Conservation (phyloP, 805 yeast species). For the Yarrowia sp. region DNA sequence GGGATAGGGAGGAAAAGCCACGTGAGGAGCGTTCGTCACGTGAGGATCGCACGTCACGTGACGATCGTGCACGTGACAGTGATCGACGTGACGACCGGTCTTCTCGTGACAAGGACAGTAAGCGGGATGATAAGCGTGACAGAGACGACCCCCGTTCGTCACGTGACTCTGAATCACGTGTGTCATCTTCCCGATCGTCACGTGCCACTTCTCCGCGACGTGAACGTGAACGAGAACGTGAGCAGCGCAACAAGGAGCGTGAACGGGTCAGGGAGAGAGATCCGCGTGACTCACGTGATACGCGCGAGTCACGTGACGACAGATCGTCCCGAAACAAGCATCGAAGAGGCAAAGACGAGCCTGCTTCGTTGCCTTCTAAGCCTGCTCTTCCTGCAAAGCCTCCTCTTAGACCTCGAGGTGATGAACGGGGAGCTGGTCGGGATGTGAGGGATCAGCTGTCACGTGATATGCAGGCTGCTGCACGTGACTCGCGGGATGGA, state of each 20-base stretch:
- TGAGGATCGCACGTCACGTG: no score
- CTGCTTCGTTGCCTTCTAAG: neutral
- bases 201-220: conserved; percentile 14
- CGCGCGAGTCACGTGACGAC: neutral
- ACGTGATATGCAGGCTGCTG: no score
- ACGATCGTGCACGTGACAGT: neutral
- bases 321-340: neutral
- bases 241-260: conserved; percentile 13
- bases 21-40: neutral
- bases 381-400: neutral
- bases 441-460: no score
- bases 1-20: neutral
- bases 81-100: neutral
- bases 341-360: conserved; percentile 1
- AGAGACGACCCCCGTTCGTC: neutral
- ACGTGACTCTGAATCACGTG: neutral
- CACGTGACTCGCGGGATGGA: no score
- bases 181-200: neutral
- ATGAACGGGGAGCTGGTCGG: neutral
- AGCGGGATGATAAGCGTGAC: no score
- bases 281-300: conserved; percentile 2
- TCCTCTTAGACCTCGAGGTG: conserved; percentile 5
- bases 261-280: neutral
- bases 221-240: conserved; percentile 16
- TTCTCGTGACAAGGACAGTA: neutral